phyloP scores from a whole-genome alignment of 768 basidiomycete genomes.

The Lactifluus volemus region DNA sequence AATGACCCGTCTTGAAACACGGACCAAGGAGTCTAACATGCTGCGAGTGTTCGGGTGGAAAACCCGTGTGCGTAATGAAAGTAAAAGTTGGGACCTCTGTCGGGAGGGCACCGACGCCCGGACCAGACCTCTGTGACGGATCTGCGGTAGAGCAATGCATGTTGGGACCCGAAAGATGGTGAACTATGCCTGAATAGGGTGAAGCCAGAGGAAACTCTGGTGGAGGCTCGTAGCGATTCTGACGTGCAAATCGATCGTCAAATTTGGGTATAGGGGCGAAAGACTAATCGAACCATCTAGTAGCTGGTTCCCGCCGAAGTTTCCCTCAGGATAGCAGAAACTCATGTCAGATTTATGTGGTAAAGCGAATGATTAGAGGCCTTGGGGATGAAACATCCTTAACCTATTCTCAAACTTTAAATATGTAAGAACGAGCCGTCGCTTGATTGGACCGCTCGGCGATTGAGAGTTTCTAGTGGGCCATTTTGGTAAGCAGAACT shows the following conservation, averaged over 20 bases:
- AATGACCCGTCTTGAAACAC: constrained; percentile 80
- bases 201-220: constrained; percentile 95
- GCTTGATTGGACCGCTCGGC: constrained; percentile 40
- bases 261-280: constrained; percentile 95
- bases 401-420: constrained; percentile 74
- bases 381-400: constrained; percentile 84
- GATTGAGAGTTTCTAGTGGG: constrained; percentile 66
- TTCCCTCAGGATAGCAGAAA: constrained; percentile 71
- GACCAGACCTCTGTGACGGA: constrained; percentile 63
- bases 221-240: constrained; percentile 94
- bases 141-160: constrained; percentile 55
- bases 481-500: constrained; percentile 69
- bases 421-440: constrained; percentile 49
- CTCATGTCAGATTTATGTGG: constrained; percentile 49
- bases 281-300: constrained; percentile 94
- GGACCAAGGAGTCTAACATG: constrained; percentile 84
- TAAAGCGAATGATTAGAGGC: constrained; percentile 88
- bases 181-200: constrained; percentile 86
- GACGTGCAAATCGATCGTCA: constrained; percentile 94
- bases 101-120: constrained; percentile 67
- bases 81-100: constrained; percentile 50
- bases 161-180: constrained; percentile 88
- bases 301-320: constrained; percentile 90
- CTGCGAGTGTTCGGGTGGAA: constrained; percentile 66
- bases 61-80: too few relatives aligned